These are phyloP conservation scores for Sesbania bispinosa DNA, from an alignment of 306 rosid genomes.

Conservation along the genomic window DNA sequence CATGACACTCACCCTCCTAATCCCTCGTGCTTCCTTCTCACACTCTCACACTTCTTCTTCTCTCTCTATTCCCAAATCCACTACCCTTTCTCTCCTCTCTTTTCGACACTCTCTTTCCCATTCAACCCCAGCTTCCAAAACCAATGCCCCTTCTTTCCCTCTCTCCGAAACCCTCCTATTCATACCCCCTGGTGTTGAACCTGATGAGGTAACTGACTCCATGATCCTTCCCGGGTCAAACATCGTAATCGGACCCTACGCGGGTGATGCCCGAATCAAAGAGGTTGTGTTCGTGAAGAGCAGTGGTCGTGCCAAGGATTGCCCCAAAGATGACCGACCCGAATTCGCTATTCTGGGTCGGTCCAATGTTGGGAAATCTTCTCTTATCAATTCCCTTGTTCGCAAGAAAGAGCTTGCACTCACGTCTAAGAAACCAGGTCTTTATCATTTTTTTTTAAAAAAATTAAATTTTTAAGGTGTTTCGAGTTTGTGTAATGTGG, in stretches of 20 bases:
- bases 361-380: conserved; percentile 92
- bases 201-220: conserved; percentile 50
- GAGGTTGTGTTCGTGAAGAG: conserved; percentile 87
- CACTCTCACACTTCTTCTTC: background rate
- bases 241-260: conserved; percentile 82
- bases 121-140: conserved; percentile 42
- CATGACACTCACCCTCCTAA: conserved; percentile 14
- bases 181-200: conserved; percentile 74
- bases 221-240: conserved; percentile 76
- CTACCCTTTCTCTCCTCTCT: conserved; percentile 21
- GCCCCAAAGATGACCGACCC: conserved; percentile 70
- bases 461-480: background rate
- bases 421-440: conserved; percentile 94
- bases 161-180: conserved; percentile 41
- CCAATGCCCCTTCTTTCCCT: conserved; percentile 31
- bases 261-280: conserved; percentile 74
- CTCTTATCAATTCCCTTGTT: conserved; percentile 83
- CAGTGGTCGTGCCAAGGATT: conserved; percentile 67
- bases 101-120: conserved; percentile 32
- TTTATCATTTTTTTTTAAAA: background rate
- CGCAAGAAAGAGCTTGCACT: conserved; percentile 88
- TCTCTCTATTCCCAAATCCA: conserved; percentile 17
- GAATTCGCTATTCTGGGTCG: conserved; percentile 91
- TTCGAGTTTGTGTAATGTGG: background rate
- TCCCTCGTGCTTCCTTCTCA: conserved; percentile 16